Conservation (phyloP, 1,139 yeast species). For the Yamadazyma buinensis region DNA sequence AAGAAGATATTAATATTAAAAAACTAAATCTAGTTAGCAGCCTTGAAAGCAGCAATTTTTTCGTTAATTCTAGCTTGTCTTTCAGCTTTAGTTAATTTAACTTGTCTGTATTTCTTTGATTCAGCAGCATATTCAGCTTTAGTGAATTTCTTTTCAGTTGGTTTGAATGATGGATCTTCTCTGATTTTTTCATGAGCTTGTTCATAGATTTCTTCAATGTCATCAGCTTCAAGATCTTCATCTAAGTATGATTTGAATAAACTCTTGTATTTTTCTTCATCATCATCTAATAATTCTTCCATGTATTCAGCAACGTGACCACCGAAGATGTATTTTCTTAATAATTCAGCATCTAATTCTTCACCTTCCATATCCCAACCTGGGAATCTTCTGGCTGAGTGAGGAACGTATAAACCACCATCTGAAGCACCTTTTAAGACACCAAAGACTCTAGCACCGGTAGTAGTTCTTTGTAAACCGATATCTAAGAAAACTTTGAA, state of each 20-base stretch:
- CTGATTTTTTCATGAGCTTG: slow-evolving; percentile 96
- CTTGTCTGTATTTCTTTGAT: slow-evolving; percentile 87
- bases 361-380: slow-evolving; percentile 99
- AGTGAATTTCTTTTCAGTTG: slow-evolving; percentile 90
- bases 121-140: slow-evolving; percentile 98
- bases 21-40: slow-evolving; percentile 38
- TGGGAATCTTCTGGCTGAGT: slow-evolving; percentile 99
- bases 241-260: slow-evolving; percentile 96
- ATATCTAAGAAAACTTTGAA: slow-evolving; percentile 99
- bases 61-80: slow-evolving; percentile 85
- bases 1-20: slow-evolving; percentile 4
- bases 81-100: slow-evolving; percentile 87
- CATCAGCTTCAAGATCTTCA: slow-evolving; percentile 97
- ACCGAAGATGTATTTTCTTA: slow-evolving; percentile 99
- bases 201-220: slow-evolving; percentile 90
- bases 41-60: slow-evolving; percentile 85
- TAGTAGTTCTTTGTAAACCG: slow-evolving; percentile 99
- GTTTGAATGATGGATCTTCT: slow-evolving; percentile 91
- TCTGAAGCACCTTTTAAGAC: slow-evolving; percentile 99
- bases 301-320: slow-evolving; percentile 99
- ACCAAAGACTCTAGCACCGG: slow-evolving; percentile 99
- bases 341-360: slow-evolving; percentile 95
- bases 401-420: slow-evolving; percentile 99
- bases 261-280: slow-evolving; percentile 98
- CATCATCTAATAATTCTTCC: slow-evolving; percentile 99